A percentile compares a stretch with the other conserved stretches of the same genome.
Conservation (phyloP, 495 filamentous ascomycete species). For the Penicillium malachiteum region DNA sequence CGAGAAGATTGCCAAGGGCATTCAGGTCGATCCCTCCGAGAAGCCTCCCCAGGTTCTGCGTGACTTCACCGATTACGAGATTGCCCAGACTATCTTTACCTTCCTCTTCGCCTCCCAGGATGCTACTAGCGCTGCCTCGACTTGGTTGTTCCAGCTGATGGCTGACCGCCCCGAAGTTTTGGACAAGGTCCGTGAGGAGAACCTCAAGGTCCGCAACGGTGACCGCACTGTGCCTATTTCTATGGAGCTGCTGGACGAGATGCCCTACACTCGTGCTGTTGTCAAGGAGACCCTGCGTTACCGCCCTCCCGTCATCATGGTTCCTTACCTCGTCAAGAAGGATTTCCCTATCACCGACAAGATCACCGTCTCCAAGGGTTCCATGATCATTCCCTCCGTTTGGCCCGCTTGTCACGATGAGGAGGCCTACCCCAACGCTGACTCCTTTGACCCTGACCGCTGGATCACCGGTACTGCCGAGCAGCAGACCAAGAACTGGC, state of each 20-base stretch:
- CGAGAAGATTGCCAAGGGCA: slow-evolving; percentile 68
- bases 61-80: slow-evolving; percentile 88
- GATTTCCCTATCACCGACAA: slow-evolving; percentile 85
- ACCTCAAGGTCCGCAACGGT: slow-evolving; percentile 73
- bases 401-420: slow-evolving; percentile 92
- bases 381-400: slow-evolving; percentile 90
- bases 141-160: slow-evolving; percentile 93
- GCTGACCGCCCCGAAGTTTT: slow-evolving; percentile 91
- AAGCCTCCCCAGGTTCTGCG: slow-evolving; percentile 82
- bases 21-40: slow-evolving; percentile 62
- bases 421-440: slow-evolving; percentile 86
- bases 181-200: slow-evolving; percentile 90
- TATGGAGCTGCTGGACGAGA: slow-evolving; percentile 81
- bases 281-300: slow-evolving; percentile 94
- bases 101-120: slow-evolving; percentile 99
- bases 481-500: slow-evolving; percentile 91
- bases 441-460: slow-evolving; percentile 82
- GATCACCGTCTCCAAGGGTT: slow-evolving; percentile 88
- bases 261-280: slow-evolving; percentile 89
- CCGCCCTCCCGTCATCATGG: slow-evolving; percentile 96
- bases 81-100: slow-evolving; percentile 92
- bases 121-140: slow-evolving; percentile 87
- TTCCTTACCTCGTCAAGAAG: slow-evolving; percentile 94
- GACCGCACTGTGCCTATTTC: slow-evolving; percentile 67
- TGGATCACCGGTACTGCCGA: slow-evolving; percentile 92